These are phyloP conservation scores for Striga asiatica DNA, from an alignment of 257 asterid genomes.

Conservation along the genomic window DNA sequence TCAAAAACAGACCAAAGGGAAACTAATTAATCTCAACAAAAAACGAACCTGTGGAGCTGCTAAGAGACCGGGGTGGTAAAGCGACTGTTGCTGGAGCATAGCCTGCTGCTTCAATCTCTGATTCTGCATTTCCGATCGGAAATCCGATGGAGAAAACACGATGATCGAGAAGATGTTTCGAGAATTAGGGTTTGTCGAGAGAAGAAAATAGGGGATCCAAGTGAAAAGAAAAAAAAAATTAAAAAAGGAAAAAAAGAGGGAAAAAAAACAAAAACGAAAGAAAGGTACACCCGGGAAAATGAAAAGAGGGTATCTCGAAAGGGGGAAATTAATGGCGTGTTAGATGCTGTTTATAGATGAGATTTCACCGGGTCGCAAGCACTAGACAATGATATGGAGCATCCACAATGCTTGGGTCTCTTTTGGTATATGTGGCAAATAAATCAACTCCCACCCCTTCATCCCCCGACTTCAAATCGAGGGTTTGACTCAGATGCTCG, in stretches of 20 bases:
- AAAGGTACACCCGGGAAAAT: too few species aligned
- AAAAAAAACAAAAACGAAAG: not conserved
- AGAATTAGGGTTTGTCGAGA: constrained; percentile 37
- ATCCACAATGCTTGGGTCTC: too few species aligned
- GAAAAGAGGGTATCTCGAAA: constrained; percentile 19
- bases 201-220: constrained; percentile 14
- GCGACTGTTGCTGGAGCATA: constrained; percentile 75
- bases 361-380: constrained; percentile 27
- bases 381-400: too few species aligned
- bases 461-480: too few species aligned
- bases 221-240: not conserved
- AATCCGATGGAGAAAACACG: not conserved
- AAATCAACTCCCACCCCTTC: too few species aligned
- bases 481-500: too few species aligned
- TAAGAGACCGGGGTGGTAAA: constrained; percentile 83
- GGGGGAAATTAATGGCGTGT: constrained; percentile 15
- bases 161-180: constrained; percentile 16
- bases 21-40: not conserved
- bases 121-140: constrained; percentile 48
- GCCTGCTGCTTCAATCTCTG: constrained; percentile 86
- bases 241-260: not conserved
- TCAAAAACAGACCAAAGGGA: not conserved
- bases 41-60: constrained; percentile 88
- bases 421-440: too few species aligned
- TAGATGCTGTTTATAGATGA: constrained; percentile 19